Evolutionary conservation across 2,329 filamentous ascomycete genomes (phyloP).

Genomic region (Fusarium tjaetaba): DNA sequence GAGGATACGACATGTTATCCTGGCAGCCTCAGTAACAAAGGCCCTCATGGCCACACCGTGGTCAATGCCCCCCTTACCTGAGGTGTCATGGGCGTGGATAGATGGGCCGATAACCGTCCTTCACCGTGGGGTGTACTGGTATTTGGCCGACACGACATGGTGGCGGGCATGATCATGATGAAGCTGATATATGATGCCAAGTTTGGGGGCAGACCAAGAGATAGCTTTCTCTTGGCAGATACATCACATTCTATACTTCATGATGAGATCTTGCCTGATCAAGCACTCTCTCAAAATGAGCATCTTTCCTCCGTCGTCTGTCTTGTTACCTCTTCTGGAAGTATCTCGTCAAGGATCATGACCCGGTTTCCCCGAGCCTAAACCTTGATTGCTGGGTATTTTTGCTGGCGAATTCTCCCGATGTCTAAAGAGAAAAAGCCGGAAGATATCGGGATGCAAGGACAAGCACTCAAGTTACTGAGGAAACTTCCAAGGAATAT

Average conservation of each 20-base stretch:
- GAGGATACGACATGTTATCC: conserved; percentile 22
- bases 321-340: conserved; percentile 19
- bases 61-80: conserved; percentile 36
- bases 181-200: conserved; percentile 6
- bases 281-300: neutral
- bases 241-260: neutral
- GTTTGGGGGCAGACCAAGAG: conserved; percentile 7
- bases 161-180: conserved; percentile 35
- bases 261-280: conserved; percentile 4
- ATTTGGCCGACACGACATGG: conserved; percentile 37
- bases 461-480: neutral
- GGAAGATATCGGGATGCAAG: conserved; percentile 19
- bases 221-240: neutral
- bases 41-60: conserved; percentile 42
- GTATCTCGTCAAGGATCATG: conserved; percentile 3
- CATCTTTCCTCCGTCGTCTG: neutral
- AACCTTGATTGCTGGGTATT: conserved; percentile 8
- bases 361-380: conserved; percentile 27
- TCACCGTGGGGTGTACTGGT: conserved; percentile 36
- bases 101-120: conserved; percentile 41
- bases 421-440: neutral
- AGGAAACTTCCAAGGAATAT: conserved; percentile 6
- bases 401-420: conserved; percentile 16
- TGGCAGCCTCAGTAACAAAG: conserved; percentile 38
- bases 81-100: conserved; percentile 42